Evolutionary conservation across 169 alveolate genomes (phyloP), one percentile per base, ranked within the genome.

Genomic region (Plasmodium cynomolgi): DNA sequence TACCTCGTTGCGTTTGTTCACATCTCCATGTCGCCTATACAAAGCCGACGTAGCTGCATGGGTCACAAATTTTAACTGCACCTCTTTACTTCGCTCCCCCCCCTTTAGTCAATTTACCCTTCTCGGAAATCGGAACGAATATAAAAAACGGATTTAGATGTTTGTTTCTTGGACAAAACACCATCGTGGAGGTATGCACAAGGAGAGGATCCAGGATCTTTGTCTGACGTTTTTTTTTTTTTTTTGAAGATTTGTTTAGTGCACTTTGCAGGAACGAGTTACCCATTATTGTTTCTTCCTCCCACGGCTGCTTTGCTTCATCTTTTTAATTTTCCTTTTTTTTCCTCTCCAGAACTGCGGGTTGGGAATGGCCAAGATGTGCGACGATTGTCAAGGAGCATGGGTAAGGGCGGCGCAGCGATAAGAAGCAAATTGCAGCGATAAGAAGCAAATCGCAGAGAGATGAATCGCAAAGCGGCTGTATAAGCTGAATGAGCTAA

Each of bases 311-410:
- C 62, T 81, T 44, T 81, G 54, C 62, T 81, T 47, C 39, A 39
- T 75, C 13, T 47, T 75, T 73, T 73, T 20, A 11, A 37, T 37
- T 20, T 79, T 34, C 8, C 23, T 20, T 47, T 37, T 68, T 62
- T 62, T 34, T 50, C 17, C n/a, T 29, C 73, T n/a, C 29, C n/a
- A 85, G 93, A 85, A 85, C 54, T 85, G 93, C 41, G 93, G 93
- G 20, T 20, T 50, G 58, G 93, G 93, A n/a, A 85, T 85, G 93
- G n/a, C 84, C n/a, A 58, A 26, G 44, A 75, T 85, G 84, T 85
- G 93, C 39, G 93, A 85, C 73, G 68, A 85, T 34, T 85, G 93
- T 56, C 81, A 85, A 2, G 93, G 93, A 50, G 93, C 93, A 74
- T 85, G 93, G 93, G 93, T 85, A 85, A 85, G 56, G 56, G 17